Evolutionary conservation across 208 protist species (phyloP).

Genomic region (Herpetomonas tarakana): DNA sequence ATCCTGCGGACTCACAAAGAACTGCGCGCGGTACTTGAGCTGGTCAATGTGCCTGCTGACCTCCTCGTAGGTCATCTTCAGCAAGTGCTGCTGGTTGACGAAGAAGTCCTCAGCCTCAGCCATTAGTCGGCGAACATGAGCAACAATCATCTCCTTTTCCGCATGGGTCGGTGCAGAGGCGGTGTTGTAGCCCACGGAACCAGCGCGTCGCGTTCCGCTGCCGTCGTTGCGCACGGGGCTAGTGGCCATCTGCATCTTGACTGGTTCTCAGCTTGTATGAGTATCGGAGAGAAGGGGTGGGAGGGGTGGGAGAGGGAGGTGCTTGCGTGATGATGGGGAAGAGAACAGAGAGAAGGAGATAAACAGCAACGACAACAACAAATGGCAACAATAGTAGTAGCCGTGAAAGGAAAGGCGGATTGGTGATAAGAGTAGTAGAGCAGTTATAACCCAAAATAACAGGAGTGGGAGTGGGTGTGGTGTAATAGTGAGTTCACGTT

Average conservation of each 20-base stretch:
- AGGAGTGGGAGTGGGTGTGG: no score
- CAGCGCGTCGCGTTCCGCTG: not conserved
- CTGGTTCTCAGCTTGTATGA: no score
- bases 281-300: no score
- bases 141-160: conserved; percentile 34
- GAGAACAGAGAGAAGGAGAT: no score
- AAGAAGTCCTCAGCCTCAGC: conserved; percentile 59
- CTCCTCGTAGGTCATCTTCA: conserved; percentile 44
- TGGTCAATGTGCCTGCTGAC: conserved; percentile 48
- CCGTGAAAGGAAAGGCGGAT: no score
- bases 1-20: not conserved
- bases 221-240: not conserved
- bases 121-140: conserved; percentile 28
- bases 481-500: no score
- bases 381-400: no score
- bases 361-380: no score
- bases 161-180: not conserved
- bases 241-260: conserved; percentile 10
- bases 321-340: no score
- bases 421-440: no score
- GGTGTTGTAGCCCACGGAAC: not conserved
- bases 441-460: no score
- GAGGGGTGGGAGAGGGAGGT: no score
- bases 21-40: conserved; percentile 34
- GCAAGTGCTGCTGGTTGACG: conserved; percentile 44